Evolutionary conservation across 805 yeast species (phyloP), one percentile per base, ranked within the genome.

Genomic region (Barnettozyma sp.): DNA sequence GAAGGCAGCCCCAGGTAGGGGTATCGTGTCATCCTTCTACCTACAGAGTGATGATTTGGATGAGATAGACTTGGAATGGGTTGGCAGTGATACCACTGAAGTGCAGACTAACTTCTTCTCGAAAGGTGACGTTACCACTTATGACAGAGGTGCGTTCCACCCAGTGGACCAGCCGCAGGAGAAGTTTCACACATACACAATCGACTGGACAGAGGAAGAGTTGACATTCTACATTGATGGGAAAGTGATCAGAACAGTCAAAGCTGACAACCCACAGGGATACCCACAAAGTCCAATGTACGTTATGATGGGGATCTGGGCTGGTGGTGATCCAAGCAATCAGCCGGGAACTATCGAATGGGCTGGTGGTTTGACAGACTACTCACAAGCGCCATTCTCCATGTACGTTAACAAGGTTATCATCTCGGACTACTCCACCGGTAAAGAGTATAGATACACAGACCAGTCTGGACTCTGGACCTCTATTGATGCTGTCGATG

Each of bases 251-350:
- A 76, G 97, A 65, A 71, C 82, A 2, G 61, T 88, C 36, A 28
- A 52, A 9, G 66, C 73, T 38, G 60, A 63, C 38, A 63, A 78
- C 16, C 54, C 73, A 13, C 69, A 75, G 52, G 94, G 94, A 5
- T 88, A 73, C 58, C 97, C 97, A 28, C 95, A 87, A 62, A 65
- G 86, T n/a, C 97, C 97, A 33, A 84, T 87, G 88, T 69, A 63
- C 45, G 55, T 82, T 10, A 68, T 63, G 53, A 63, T 74, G 42
- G 90, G 92, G 45, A 60, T 76, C 22, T 82, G 92, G 90, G 87
- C 87, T 4, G 90, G 88, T 49, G 92, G 92, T 55, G 87, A 81
- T 56, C 63, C 82, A 20, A 47, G 63, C 18, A 80, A 80, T 49
- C 63, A 67, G 6, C 63, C 63, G 25, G 90, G 90, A 33, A 80